Evolutionary conservation across 2,329 filamentous ascomycete species (phyloP).

Genomic region (Epichloe baconii): DNA sequence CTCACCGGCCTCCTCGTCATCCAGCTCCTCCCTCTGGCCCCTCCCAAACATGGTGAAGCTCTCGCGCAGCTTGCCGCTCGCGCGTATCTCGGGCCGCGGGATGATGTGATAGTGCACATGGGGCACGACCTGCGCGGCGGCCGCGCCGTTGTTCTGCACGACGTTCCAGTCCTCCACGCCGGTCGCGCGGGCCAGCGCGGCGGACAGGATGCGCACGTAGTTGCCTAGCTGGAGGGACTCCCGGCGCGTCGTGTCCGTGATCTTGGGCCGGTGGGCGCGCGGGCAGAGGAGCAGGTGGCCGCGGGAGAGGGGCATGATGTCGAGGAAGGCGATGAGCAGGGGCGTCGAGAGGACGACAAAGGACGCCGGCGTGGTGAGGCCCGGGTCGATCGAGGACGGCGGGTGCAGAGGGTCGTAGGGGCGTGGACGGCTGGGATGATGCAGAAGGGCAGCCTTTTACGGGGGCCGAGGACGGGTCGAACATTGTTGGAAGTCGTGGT

Average conservation of each 20-base stretch:
- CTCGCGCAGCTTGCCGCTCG: slow-evolving; percentile 38
- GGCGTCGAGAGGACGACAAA: slow-evolving; percentile 68
- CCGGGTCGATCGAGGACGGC: slow-evolving; percentile 21
- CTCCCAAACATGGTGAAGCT: slow-evolving; percentile 77
- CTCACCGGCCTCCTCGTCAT: slow-evolving; percentile 56
- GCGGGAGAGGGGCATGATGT: slow-evolving; percentile 75
- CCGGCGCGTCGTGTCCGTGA: slow-evolving; percentile 52
- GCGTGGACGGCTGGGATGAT: slow-evolving; percentile 37
- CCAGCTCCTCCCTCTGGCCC: slow-evolving; percentile 58
- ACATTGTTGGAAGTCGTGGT: slow-evolving; percentile 8
- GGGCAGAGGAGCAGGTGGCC: slow-evolving; percentile 79
- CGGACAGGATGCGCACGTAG: slow-evolving; percentile 58
- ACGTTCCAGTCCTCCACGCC: slow-evolving; percentile 84
- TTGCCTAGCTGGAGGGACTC: slow-evolving; percentile 56
- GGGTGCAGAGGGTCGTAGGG: slow-evolving; percentile 32
- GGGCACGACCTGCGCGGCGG: slow-evolving; percentile 82
- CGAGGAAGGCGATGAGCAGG: slow-evolving; percentile 72
- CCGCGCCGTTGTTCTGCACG: slow-evolving; percentile 86
- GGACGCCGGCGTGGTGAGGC: slow-evolving; percentile 29
- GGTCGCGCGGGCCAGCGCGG: slow-evolving; percentile 54
- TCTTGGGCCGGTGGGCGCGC: slow-evolving; percentile 61
- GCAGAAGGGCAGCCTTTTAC: slow-evolving; percentile 45
- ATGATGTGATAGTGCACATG: slow-evolving; percentile 95
- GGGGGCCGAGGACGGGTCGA: slow-evolving; percentile 21
- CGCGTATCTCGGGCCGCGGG: slow-evolving; percentile 58